Conservation (phyloP, 129 eudicot genomes). For the Smallanthus sonchifolius region DNA sequence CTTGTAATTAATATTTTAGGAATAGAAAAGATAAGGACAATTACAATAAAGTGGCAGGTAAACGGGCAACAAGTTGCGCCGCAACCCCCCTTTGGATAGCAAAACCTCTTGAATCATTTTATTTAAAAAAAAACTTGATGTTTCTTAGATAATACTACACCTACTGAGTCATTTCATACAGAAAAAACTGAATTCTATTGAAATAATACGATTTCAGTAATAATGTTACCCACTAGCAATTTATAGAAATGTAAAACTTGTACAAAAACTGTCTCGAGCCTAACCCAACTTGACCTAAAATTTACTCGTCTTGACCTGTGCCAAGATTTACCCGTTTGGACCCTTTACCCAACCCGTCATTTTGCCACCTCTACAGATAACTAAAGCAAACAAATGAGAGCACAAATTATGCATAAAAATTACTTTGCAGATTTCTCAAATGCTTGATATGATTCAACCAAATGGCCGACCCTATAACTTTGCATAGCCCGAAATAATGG, state of each 20-base stretch:
- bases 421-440: slow-evolving; percentile 92
- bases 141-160: not conserved
- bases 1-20: too few relatives aligned
- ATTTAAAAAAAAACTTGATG: not conserved
- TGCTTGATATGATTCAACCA: slow-evolving; percentile 80
- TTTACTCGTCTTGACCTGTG: not conserved
- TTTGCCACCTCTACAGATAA: slow-evolving; percentile 5
- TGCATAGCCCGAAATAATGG: slow-evolving; percentile 82
- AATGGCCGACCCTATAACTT: slow-evolving; percentile 56
- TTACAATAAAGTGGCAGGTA: too few relatives aligned
- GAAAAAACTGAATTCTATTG: not conserved
- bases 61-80: too few relatives aligned
- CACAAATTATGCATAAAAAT: slow-evolving; percentile 8
- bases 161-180: not conserved
- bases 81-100: too few relatives aligned
- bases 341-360: not conserved
- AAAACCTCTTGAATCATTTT: not conserved
- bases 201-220: not conserved
- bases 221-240: not conserved
- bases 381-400: slow-evolving; percentile 3
- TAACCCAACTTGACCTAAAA: not conserved
- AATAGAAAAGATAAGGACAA: too few relatives aligned
- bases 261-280: not conserved
- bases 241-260: not conserved
- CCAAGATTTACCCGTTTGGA: not conserved